Evolutionary conservation across 352 stramenopile species (phyloP), one percentile per base, ranked within the genome.

Genomic region (Pythium aphanidermatum): DNA sequence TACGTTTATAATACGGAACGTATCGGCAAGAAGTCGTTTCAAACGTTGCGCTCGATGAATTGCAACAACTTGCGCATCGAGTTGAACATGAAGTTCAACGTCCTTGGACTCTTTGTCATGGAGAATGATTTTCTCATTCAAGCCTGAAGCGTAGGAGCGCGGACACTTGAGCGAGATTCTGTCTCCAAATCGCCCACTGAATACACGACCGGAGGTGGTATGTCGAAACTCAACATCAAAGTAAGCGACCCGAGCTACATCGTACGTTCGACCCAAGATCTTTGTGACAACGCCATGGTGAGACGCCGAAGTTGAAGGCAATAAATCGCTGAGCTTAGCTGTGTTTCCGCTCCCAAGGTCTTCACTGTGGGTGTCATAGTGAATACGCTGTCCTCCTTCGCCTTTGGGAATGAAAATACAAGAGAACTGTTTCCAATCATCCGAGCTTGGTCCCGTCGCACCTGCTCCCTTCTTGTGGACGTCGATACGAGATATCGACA

Each of bases 1-100:
- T 5, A 88, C 55, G 0, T 72, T 71, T 11, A 83, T 74, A n/a
- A 83, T 47, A 2, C 68, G 69, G 33, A 86, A 86, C 0, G 71
- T 83, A 33, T 88, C 76, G 0, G 64, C 58, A 4, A 88, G 61
- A 14, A 83, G 55, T 8, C 64, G 64, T 27, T 74, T 64, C 9
- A 86, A 29, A 13, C 74, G 63, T 4, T 83, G 62, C 0, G 65
- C 68, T 17, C 76, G 65, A 44, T 72, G 59, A 17, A 88, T 69
- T 0, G 67, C 76, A 29, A 85, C 54, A 44, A 85, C 47, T 4
- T 61, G 48, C 0, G 80, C 27, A 34, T 77, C 59, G 12, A 86
- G 27, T 0, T 52, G 66, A 27, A 80, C 37, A 2, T 58, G 54
- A 38, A 82, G 16, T 17, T 67, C 58, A 6, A 62, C 9, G 4